Conservation (phyloP, 768 basidiomycete genomes). For the Tulasnella sp. region DNA sequence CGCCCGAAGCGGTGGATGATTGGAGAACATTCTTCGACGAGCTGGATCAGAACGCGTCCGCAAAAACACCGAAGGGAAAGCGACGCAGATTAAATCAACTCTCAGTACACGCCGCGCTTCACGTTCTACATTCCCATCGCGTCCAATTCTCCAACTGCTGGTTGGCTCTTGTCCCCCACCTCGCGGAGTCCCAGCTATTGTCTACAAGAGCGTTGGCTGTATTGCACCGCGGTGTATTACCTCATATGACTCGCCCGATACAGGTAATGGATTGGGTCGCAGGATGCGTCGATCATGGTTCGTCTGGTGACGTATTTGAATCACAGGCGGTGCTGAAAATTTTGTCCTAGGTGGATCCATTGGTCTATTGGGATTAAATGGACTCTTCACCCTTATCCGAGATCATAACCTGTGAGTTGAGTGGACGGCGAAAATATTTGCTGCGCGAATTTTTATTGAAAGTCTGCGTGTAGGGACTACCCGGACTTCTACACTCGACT, state of each 20-base stretch:
- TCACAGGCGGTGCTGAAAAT: neutral
- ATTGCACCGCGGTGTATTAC: slow-evolving; percentile 75
- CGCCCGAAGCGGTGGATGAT: slow-evolving; percentile 42
- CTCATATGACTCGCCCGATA: slow-evolving; percentile 66
- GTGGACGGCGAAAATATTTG: slow-evolving; percentile 5
- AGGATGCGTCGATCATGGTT: slow-evolving; percentile 71
- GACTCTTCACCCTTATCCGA: slow-evolving; percentile 80
- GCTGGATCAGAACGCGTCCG: slow-evolving; percentile 28
- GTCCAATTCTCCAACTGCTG: slow-evolving; percentile 76
- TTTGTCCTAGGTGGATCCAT: slow-evolving; percentile 55
- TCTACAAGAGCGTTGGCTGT: slow-evolving; percentile 56
- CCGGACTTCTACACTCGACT: slow-evolving; percentile 89
- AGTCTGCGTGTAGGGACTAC: slow-evolving; percentile 84
- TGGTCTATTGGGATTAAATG: slow-evolving; percentile 83
- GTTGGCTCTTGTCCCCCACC: slow-evolving; percentile 55
- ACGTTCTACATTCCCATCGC: slow-evolving; percentile 64
- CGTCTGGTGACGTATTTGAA: slow-evolving; percentile 21
- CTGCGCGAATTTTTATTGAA: slow-evolving; percentile 5
- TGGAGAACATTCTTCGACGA: slow-evolving; percentile 84
- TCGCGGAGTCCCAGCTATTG: slow-evolving; percentile 36
- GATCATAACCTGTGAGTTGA: slow-evolving; percentile 80
- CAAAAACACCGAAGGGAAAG: slow-evolving; percentile 31
- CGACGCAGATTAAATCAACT: slow-evolving; percentile 47
- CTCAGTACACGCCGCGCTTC: slow-evolving; percentile 66
- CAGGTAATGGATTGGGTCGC: slow-evolving; percentile 90